Conservation (phyloP, 2,329 filamentous ascomycete genomes). For the Sporothrix dimorphospora region DNA sequence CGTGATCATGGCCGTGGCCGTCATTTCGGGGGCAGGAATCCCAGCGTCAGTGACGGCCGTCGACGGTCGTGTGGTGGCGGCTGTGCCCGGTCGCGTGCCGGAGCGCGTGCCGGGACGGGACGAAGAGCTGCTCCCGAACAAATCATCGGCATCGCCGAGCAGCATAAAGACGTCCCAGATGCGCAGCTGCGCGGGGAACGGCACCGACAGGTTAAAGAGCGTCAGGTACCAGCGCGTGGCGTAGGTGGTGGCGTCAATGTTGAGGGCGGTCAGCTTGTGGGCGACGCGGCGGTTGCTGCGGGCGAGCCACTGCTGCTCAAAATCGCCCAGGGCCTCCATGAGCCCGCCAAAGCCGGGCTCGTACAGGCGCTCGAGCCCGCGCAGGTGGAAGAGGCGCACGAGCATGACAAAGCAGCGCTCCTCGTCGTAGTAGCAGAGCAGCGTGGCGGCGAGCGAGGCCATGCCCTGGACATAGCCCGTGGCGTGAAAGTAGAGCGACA, state of each 20-base stretch:
- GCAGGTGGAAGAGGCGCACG: constrained; percentile 87
- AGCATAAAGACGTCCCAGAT: constrained; percentile 99
- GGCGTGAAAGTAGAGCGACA: constrained; percentile 87
- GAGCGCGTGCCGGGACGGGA: background rate
- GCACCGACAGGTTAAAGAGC: constrained; percentile 94
- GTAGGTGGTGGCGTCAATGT: constrained; percentile 87
- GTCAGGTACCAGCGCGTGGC: constrained; percentile 97
- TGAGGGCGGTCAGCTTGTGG: constrained; percentile 74
- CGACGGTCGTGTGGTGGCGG: background rate
- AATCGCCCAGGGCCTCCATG: constrained; percentile 82
- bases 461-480: constrained; percentile 98
- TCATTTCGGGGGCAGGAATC: background rate
- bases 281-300: constrained; percentile 69
- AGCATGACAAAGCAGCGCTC: constrained; percentile 95
- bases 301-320: constrained; percentile 80
- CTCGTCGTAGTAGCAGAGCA: constrained; percentile 96
- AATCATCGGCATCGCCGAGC: constrained; percentile 64
- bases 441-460: constrained; percentile 87
- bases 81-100: background rate
- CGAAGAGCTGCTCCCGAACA: background rate
- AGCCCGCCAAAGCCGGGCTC: constrained; percentile 81
- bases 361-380: constrained; percentile 85
- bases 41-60: background rate
- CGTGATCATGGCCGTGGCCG: constrained; percentile 29
- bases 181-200: constrained; percentile 89